Evolutionary conservation across 768 basidiomycete genomes (phyloP), one percentile per base, ranked within the genome.

Genomic region (Leccinellum albellum): DNA sequence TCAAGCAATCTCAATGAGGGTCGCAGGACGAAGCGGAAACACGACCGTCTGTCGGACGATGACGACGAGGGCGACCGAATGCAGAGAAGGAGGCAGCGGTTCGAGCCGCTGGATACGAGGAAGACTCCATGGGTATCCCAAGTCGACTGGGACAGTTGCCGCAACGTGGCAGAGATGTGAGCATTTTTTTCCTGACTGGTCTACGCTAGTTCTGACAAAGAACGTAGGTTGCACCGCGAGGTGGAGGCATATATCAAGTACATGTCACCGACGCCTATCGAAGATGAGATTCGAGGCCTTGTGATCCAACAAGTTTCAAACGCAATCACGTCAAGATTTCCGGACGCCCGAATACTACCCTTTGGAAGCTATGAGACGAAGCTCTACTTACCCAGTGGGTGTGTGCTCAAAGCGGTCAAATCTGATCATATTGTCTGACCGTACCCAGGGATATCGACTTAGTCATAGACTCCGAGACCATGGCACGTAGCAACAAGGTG

Each of bases 311-410:
- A 85, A 33, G 89, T 98, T 55, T 79, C 85, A 0, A 77, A 78
- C 17, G 84, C 86, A 2, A 79, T 98, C 48, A 74, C 74, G 6
- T 64, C 72, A n/a, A 69, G 76, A 10, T 97, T 91, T 75, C 82
- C 86, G 0, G 92, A 95, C 64, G 93, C 94, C 9, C 74, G 79
- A 32, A 87, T 98, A 3, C 74, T 82, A 56, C 89, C 94, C 1
- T 99, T 98, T 70, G 97, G 97, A 21, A 93, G 89, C 67, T 96
- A 87, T 70, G 86, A 90, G 68, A 98, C 96, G 6, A 92, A 93
- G 66, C 76, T 98, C 14, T 99, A 98, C 70, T 80, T 98, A 21
- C 96, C 97, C 4, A 76, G 83, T 52, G 95, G 95, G 95, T 97
- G 71, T 66, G 89, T 75, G 29, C 50, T 33, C 20, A 44, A 32